These are phyloP conservation scores for Brassica juncea DNA, from an alignment of 345 rosid genomes.

Conservation along the genomic window DNA sequence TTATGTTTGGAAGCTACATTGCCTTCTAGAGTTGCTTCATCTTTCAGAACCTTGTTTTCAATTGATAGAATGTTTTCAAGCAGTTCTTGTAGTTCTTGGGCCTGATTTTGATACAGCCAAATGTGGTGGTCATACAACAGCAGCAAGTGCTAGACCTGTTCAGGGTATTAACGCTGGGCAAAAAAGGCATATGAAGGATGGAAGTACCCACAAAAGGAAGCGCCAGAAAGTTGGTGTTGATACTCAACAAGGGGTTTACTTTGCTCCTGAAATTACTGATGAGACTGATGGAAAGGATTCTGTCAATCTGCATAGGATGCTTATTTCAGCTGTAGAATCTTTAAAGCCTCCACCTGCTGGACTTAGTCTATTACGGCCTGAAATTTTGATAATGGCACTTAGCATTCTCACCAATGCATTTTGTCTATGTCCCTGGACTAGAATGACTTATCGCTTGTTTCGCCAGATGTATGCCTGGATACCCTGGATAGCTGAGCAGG, in stretches of 20 bases:
- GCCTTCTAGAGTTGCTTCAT: constrained; percentile 59
- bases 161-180: constrained; percentile 54
- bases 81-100: constrained; percentile 59
- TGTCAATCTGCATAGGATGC: constrained; percentile 47
- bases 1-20: constrained; percentile 77
- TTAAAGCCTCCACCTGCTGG: constrained; percentile 52
- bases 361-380: constrained; percentile 51
- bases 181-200: constrained; percentile 57
- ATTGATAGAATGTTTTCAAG: constrained; percentile 74
- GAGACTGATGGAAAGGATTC: constrained; percentile 62
- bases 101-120: constrained; percentile 46
- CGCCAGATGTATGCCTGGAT: constrained; percentile 67
- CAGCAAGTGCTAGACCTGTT: constrained; percentile 38
- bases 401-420: constrained; percentile 78
- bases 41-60: constrained; percentile 67
- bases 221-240: constrained; percentile 66
- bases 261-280: constrained; percentile 39
- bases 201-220: constrained; percentile 47
- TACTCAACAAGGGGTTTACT: constrained; percentile 39
- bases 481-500: constrained; percentile 81
- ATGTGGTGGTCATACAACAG: constrained; percentile 34
- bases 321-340: constrained; percentile 62
- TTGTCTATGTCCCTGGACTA: constrained; percentile 56
- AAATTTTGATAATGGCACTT: constrained; percentile 69
- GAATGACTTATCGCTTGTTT: constrained; percentile 58